phyloP scores from a whole-genome alignment of 1,284 basidiomycete genomes.

The Gastroboletus turbinatus region DNA sequence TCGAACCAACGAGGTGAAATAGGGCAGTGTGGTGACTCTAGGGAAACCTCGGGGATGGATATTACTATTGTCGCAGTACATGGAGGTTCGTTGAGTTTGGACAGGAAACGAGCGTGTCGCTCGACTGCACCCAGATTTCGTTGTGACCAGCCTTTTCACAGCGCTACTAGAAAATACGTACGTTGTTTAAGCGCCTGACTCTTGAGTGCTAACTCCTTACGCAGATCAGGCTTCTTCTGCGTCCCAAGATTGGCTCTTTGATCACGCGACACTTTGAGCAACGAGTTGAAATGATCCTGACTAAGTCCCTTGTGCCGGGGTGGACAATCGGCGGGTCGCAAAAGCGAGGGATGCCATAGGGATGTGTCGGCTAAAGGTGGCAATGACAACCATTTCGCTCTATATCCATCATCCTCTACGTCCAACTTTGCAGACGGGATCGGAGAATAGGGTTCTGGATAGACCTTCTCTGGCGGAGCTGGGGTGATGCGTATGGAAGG shows the following conservation, averaged over 20 bases:
- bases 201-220: slow-evolving; percentile 72
- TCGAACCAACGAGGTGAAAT: slow-evolving; percentile 66
- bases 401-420: slow-evolving; percentile 47
- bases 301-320: slow-evolving; percentile 53
- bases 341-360: slow-evolving; percentile 49
- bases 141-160: background rate
- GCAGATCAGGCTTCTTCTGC: slow-evolving; percentile 57
- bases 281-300: slow-evolving; percentile 58
- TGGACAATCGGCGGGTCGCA: slow-evolving; percentile 43
- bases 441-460: slow-evolving; percentile 60
- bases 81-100: slow-evolving; percentile 65
- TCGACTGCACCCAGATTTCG: slow-evolving; percentile 47
- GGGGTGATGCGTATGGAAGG: slow-evolving; percentile 69
- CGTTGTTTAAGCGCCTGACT: slow-evolving; percentile 73
- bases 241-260: slow-evolving; percentile 45
- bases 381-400: slow-evolving; percentile 57
- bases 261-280: slow-evolving; percentile 59
- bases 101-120: slow-evolving; percentile 71
- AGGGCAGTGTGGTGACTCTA: slow-evolving; percentile 68
- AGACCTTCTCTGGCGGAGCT: slow-evolving; percentile 52
- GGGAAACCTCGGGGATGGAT: slow-evolving; percentile 59
- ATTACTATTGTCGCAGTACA: slow-evolving; percentile 58
- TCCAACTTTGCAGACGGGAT: slow-evolving; percentile 39
- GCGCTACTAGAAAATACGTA: slow-evolving; percentile 34
- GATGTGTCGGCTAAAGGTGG: slow-evolving; percentile 43